These are phyloP conservation scores for Parietaria judaica DNA, from an alignment of 306 rosid genomes.

Conservation along the genomic window DNA sequence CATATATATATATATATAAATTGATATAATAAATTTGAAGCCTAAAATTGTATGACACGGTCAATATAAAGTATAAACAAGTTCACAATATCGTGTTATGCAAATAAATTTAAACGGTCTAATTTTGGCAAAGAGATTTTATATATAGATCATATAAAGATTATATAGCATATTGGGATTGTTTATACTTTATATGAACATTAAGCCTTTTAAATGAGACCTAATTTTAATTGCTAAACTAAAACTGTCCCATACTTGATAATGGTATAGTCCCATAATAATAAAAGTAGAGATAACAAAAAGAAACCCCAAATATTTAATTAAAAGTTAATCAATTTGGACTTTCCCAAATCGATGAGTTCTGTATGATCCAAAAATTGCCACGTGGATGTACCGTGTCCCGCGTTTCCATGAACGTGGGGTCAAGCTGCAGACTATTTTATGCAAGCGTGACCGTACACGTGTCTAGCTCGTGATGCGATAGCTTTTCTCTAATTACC, in stretches of 20 bases:
- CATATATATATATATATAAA: too few species aligned
- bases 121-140: not conserved
- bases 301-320: not conserved
- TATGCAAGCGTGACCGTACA: conserved; percentile 1
- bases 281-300: too few species aligned
- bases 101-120: not conserved
- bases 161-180: too few species aligned
- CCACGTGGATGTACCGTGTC: conserved; percentile 12
- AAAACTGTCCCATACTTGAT: too few species aligned
- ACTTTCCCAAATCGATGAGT: conserved; percentile 1
- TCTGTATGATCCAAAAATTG: not conserved
- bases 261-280: too few species aligned
- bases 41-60: not conserved
- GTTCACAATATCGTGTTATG: conserved; percentile 17
- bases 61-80: conserved; percentile 8
- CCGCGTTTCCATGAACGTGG: conserved; percentile 2
- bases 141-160: too few species aligned
- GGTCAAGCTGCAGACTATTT: not conserved
- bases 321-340: not conserved
- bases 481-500: not conserved
- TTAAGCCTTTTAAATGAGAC: too few species aligned
- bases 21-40: too few species aligned
- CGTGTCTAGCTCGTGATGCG: not conserved
- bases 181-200: too few species aligned
- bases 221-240: too few species aligned